phyloP scores from a whole-genome alignment of 164 flowering plant genomes.

The Akebia trifoliata region DNA sequence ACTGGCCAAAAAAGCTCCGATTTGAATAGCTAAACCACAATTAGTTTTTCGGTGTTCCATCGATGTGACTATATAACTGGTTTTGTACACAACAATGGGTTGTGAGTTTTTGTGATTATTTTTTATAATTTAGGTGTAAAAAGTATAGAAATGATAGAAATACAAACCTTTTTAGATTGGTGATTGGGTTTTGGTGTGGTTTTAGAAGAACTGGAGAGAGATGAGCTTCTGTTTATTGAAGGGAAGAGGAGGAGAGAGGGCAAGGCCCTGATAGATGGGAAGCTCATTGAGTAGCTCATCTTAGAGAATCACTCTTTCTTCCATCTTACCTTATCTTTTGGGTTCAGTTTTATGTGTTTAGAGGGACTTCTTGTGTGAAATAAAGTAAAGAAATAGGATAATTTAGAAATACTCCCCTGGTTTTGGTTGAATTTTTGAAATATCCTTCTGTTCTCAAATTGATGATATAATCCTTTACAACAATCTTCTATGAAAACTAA shows the following conservation, averaged over 20 bases:
- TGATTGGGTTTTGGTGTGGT: constrained; percentile 13
- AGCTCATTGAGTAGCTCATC: constrained; percentile 43
- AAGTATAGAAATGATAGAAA: too few relatives aligned
- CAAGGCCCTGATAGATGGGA: constrained; percentile 35
- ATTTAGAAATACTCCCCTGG: too few relatives aligned
- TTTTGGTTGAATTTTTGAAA: too few relatives aligned
- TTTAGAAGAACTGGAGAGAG: constrained; percentile 24
- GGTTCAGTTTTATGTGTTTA: constrained; percentile 9
- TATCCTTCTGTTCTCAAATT: too few relatives aligned
- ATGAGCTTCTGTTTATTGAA: constrained; percentile 13
- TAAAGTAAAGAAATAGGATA: too few relatives aligned
- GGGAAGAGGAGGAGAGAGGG: constrained; percentile 27
- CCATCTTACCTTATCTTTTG: constrained; percentile 19
- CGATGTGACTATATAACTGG: constrained; percentile 4
- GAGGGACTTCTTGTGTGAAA: too few relatives aligned
- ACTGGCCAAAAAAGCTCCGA: constrained; percentile 48
- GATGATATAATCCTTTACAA: too few relatives aligned
- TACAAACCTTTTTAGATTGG: constrained; percentile 27
- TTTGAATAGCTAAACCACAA: constrained; percentile 37
- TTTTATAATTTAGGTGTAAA: too few relatives aligned
- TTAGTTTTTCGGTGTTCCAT: constrained; percentile 12
- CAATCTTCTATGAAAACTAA: too few relatives aligned
- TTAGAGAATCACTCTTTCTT: constrained; percentile 17
- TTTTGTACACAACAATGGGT: constrained; percentile 3
- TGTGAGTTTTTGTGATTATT: not conserved